Base-by-base conservation (phyloP, 1,284 basidiomycete species). In the Coniferiporia weirii region DNA sequence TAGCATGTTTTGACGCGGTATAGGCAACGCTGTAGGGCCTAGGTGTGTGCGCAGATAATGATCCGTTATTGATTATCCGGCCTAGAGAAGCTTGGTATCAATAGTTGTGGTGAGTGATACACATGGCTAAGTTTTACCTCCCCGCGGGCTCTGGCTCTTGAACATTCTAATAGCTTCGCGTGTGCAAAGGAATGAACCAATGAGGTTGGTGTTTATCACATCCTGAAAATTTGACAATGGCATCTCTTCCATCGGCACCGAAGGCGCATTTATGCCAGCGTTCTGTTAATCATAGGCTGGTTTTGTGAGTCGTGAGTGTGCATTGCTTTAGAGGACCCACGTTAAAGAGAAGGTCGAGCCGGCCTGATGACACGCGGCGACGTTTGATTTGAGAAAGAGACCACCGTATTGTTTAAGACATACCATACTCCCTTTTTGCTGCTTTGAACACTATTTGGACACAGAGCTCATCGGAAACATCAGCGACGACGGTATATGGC, bases 41-140 rank as follows among this genome's bases (percentile, higher is more conserved):
- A 1, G 91, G 91, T 0, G 83, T 76, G 63, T 87, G 81, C 0
- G 90, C 88, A 0, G 88, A 83, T 57, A 93, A 80, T 43, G 86
- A 90, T 6, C 90, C 89, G 64, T 93, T 92, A 74, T 93, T 93
- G 72, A 93, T 87, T 65, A 94, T 89, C 12, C 88, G 79, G 2
- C 84, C 83, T 84, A 61, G 36, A 17, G 40, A 8, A 12, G 19
- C 43, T 56, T 49, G 15, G 17, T 27, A 8, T 17, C 22, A 22
- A 44, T n/a, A 40, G 27, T 53, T 44, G 19, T 46, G 27, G 7
- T 27, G 27, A 43, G 9, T 22, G 1, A 47, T 10, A 19, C 15
- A 34, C 17, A 48, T 15, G 12, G 8, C 38, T 15, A n/a, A 15
- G 4, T 22, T 73, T 63, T 66, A 75, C 90, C 90, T 64, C 91